These are phyloP conservation scores for Microbotryum violaceum DNA, from an alignment of 1,284 basidiomycete genomes.

Conservation along the genomic window DNA sequence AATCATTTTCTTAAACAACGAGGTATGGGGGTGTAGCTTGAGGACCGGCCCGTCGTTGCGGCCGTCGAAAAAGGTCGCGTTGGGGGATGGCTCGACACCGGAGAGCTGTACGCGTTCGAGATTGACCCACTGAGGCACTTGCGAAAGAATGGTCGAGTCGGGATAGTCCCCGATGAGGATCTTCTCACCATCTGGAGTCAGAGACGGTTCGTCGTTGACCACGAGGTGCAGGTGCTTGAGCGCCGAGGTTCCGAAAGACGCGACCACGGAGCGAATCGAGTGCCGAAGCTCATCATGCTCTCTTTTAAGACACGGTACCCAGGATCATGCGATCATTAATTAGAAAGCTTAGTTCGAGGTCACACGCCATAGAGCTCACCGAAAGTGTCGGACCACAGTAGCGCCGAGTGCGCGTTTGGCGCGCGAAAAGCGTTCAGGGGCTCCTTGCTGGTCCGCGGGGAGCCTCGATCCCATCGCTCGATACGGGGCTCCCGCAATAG, in stretches of 20 bases:
- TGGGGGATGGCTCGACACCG: background rate
- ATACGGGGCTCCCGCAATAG: too few relatives aligned
- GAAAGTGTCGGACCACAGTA: constrained; percentile 10
- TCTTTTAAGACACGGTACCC: background rate
- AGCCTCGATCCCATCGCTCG: too few relatives aligned
- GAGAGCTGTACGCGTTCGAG: constrained; percentile 5
- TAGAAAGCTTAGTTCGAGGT: too few relatives aligned
- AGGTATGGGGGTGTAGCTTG: constrained; percentile 16
- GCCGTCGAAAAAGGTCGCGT: background rate
- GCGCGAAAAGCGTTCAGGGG: background rate
- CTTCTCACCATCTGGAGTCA: background rate
- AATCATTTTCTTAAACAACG: constrained; percentile 15
- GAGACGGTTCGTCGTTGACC: constrained; percentile 14
- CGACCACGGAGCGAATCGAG: constrained; percentile 26
- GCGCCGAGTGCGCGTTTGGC: background rate
- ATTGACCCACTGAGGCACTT: constrained; percentile 20
- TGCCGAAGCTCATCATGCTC: constrained; percentile 32
- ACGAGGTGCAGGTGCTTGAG: constrained; percentile 20
- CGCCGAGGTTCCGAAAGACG: background rate
- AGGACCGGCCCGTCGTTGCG: background rate
- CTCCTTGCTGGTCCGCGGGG: background rate
- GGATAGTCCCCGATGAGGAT: background rate
- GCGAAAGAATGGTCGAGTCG: background rate
- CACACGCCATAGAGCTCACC: constrained; percentile 2
- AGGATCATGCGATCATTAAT: background rate